phyloP scores from a whole-genome alignment of 1,284 basidiomycete species.

The Stygiomarasmius scandens region DNA sequence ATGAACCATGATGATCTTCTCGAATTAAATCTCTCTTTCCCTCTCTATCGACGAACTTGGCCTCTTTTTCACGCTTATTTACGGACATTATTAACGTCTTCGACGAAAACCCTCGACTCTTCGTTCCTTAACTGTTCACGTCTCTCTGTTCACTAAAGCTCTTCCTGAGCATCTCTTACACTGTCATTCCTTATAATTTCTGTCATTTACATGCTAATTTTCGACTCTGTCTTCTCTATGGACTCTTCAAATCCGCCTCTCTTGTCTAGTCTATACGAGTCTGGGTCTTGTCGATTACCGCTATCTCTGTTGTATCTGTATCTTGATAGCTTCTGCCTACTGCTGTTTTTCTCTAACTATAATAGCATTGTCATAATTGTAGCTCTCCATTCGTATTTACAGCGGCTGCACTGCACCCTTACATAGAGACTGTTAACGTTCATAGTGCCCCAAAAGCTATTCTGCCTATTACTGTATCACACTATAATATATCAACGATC shows the following conservation, averaged over 20 bases:
- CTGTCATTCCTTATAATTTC: conserved; percentile 2
- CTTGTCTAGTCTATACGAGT: neutral
- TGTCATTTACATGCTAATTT: conserved; percentile 1
- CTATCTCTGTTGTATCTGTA: conserved; percentile 7
- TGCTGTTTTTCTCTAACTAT: neutral
- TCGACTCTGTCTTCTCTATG: neutral
- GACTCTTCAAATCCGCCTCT: neutral
- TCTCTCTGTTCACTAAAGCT: neutral
- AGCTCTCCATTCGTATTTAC: neutral
- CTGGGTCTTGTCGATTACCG: no score
- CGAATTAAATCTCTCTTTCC: neutral
- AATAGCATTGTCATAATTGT: conserved; percentile 3
- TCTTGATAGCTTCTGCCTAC: neutral
- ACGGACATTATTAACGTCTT: conserved; percentile 17
- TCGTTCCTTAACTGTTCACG: conserved; percentile 7
- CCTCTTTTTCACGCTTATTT: conserved; percentile 10
- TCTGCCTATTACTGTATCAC: neutral
- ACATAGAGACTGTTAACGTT: no score
- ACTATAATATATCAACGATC: neutral
- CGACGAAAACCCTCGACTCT: conserved; percentile 10
- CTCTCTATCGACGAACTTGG: neutral
- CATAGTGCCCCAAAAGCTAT: no score
- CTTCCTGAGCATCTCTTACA: neutral
- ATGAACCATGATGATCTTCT: neutral
- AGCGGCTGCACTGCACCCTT: no score